Base-by-base conservation (phyloP, 345 rosid genomes). In the Xanthoceras sorbifolium region DNA sequence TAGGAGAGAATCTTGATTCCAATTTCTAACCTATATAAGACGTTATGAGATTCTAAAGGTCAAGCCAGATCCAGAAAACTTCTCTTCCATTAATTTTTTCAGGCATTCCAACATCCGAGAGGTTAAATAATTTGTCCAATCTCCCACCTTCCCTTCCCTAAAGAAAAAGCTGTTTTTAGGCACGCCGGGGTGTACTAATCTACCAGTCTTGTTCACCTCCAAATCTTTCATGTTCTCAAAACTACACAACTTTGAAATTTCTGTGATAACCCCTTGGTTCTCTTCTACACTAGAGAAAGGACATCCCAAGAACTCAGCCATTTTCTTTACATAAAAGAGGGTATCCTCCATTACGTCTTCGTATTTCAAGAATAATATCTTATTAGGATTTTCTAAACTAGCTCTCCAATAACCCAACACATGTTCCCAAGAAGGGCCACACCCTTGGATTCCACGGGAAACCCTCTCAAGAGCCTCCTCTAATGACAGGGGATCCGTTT, bases 101-200 rank as follows among this genome's bases (percentile, higher is more conserved):
- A 86, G 25, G 1, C 85, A 73, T 36, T 71, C 80, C 6, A 26
- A 85, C 89, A 86, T 86, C 76, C 80, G 73, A 9, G 72, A 17
- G 22, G 80, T 74, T 46, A 86, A 4, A 78, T 75, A 82, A 44
- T 79, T 79, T 80, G 67, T 23, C 89, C 85, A 86, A 22, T 81
- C 87, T 4, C 87, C 85, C 65, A 83, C 87, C 62, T 79, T 75
- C 0, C 89, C 89, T 81, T 86, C 77, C 73, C 85, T 79, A 38
- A 81, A 84, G 52, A 71, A 83, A 3, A 75, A 78, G 50, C 80
- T 78, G n/a, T 82, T 86, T 0, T 75, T 73, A 36, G 17, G 67
- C 11, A 64, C 73, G n/a, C n/a, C n/a, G 74, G 80, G 36, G 18
- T 71, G 79, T 29, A 77, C 72, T 28, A 75, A 76, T 25, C 69